These are phyloP conservation scores for Caryopteris hybrid DNA, from an alignment of 305 asterid species.

Conservation along the genomic window DNA sequence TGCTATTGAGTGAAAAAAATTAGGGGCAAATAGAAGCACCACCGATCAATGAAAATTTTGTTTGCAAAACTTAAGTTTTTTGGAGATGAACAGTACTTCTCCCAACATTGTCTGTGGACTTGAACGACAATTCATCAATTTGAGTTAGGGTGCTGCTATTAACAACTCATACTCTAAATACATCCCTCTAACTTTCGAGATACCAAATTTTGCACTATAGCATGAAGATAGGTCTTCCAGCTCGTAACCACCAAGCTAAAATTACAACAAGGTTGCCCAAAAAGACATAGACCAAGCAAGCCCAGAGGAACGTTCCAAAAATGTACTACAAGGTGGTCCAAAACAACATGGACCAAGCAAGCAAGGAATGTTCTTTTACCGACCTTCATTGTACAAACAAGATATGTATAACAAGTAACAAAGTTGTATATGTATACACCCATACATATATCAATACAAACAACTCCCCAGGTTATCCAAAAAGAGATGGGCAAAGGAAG, in stretches of 20 bases:
- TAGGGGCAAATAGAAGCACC: neutral
- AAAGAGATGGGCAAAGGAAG: too few species aligned
- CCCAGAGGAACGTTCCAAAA: too few species aligned
- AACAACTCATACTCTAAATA: too few species aligned
- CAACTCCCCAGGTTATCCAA: too few species aligned
- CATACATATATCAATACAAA: too few species aligned
- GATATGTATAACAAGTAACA: neutral
- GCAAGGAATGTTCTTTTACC: neutral
- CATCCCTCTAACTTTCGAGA: too few species aligned
- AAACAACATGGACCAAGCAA: too few species aligned
- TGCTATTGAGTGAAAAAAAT: neutral
- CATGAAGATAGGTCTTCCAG: neutral
- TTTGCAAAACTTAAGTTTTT: neutral
- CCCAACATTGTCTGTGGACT: neutral
- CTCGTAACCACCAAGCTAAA: neutral
- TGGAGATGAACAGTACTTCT: neutral
- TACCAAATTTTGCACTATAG: too few species aligned
- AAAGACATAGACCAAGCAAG: too few species aligned
- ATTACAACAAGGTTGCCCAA: neutral
- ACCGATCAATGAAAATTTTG: neutral
- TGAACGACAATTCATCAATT: neutral
- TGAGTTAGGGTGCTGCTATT: too few species aligned
- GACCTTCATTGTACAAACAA: neutral
- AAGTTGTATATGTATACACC: neutral
- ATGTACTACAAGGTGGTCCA: neutral